phyloP scores from a whole-genome alignment of 805 yeast genomes.

The Ogataea parapolymorpha region DNA sequence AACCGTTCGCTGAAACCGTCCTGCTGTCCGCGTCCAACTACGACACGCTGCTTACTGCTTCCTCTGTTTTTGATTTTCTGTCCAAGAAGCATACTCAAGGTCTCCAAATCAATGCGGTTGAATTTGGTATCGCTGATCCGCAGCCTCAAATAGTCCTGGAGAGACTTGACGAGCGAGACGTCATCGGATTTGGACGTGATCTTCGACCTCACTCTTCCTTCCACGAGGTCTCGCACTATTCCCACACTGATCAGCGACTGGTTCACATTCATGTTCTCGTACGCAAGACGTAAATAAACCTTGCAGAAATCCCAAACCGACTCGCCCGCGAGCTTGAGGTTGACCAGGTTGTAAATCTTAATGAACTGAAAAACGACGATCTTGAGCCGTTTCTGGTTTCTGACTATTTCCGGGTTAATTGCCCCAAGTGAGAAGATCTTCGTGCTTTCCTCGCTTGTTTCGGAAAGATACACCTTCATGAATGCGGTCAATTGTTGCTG shows the following conservation, averaged over 20 bases:
- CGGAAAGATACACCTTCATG: constrained; percentile 54
- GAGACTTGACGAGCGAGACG: constrained; percentile 39
- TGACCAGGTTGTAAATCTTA: constrained; percentile 50
- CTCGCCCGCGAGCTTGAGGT: constrained; percentile 56
- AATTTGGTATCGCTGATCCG: constrained; percentile 48
- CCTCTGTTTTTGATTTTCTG: constrained; percentile 23
- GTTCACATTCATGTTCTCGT: constrained; percentile 26
- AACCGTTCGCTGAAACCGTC: constrained; percentile 32
- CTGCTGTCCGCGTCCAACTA: not conserved
- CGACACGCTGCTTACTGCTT: constrained; percentile 3
- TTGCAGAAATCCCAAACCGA: constrained; percentile 62
- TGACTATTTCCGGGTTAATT: constrained; percentile 63
- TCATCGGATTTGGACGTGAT: constrained; percentile 49
- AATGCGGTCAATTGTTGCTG: constrained; percentile 57
- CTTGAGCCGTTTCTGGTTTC: constrained; percentile 48
- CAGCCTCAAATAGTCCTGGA: constrained; percentile 53
- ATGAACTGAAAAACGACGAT: constrained; percentile 49
- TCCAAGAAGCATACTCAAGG: constrained; percentile 47
- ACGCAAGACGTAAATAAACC: constrained; percentile 44
- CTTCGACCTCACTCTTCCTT: constrained; percentile 49
- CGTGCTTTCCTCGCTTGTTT: constrained; percentile 58
- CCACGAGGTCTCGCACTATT: constrained; percentile 49
- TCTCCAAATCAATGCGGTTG: constrained; percentile 41
- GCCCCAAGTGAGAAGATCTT: constrained; percentile 68
- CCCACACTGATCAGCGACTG: constrained; percentile 31